Percentiles rank a stretch among this genome's conserved stretches.
phyloP scores from a whole-genome alignment of 2,329 filamentous ascomycete species.

The Epicoccum nigrum region DNA sequence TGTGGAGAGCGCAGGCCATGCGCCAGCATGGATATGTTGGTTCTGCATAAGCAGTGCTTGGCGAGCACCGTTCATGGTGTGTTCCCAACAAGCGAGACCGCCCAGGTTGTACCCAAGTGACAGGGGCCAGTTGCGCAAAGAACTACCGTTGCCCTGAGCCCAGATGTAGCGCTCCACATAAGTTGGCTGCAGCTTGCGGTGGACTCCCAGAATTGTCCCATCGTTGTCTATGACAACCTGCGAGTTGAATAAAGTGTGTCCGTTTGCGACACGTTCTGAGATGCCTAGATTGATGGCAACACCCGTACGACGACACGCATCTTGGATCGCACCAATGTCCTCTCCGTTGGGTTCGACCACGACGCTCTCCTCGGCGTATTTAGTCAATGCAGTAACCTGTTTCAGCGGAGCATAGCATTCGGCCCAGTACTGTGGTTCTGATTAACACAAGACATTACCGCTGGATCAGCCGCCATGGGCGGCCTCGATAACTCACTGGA shows the following conservation, averaged over 20 bases:
- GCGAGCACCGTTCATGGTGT: slow-evolving; percentile 49
- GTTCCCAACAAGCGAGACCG: slow-evolving; percentile 48
- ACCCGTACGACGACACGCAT: slow-evolving; percentile 39
- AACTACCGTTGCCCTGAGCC: slow-evolving; percentile 45
- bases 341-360: slow-evolving; percentile 41
- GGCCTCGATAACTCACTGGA: slow-evolving; percentile 30
- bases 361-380: slow-evolving; percentile 45
- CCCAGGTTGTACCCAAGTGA: slow-evolving; percentile 44
- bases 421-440: slow-evolving; percentile 39
- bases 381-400: slow-evolving; percentile 40
- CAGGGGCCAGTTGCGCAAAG: slow-evolving; percentile 39
- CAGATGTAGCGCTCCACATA: slow-evolving; percentile 45
- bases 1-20: slow-evolving; percentile 48
- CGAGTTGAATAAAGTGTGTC: slow-evolving; percentile 47
- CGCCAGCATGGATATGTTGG: slow-evolving; percentile 46
- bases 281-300: slow-evolving; percentile 45
- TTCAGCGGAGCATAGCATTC: slow-evolving; percentile 47
- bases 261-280: slow-evolving; percentile 42
- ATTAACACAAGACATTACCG: slow-evolving; percentile 14
- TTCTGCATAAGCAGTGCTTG: slow-evolving; percentile 44
- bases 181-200: slow-evolving; percentile 48
- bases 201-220: slow-evolving; percentile 44
- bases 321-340: slow-evolving; percentile 41
- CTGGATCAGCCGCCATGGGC: slow-evolving; percentile 1
- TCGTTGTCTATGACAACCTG: slow-evolving; percentile 44